Base-by-base conservation (phyloP, 2,329 filamentous ascomycete genomes). In the Eurotiales sp. region DNA sequence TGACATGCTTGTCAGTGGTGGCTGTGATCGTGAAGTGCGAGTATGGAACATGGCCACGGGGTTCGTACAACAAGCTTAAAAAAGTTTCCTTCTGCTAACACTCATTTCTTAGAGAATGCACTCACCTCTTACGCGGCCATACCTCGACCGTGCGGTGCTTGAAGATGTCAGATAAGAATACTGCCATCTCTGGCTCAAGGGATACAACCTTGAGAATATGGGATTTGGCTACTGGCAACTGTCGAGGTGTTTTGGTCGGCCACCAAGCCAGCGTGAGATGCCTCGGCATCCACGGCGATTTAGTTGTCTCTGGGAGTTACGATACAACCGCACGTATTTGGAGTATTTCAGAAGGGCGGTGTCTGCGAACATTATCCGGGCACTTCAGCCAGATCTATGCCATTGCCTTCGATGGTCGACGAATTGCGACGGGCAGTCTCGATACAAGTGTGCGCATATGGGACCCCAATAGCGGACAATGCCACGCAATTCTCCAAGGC, bases 301-400 rank as follows among this genome's bases (percentile, higher is more conserved):
- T 96, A 58, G 89, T 97, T 36, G 93, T 99, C n/a, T 96, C 91
- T 25, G 93, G 93, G 52, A 96, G 90, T 69, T 99, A 99, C 71
- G 93, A 99, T 68, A 96, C 93, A 6, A 96, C 90, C 19, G 93
- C 93, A 19, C 87, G 90, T 61, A 92, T 99, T 52, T 99, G 93
- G 93, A 96, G 89, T 69, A 97, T 99, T 47, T 95, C 90, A 2
- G 89, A 96, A 71, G 93, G 93, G 25, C 85, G 90, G 56, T 99
- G 93, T 68, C 75, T 97, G 50, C 86, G 92, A 59, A 96, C 90
- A 0, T 78, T 99, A 34, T 85, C 87, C 40, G 93, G 93, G 0
- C 93, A 99, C 71, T 99, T 96, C 72, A 97, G 92, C 66, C 93
- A 99, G 67, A 99, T 99, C 53, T 99, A 99, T 67, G 93, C 93